These are phyloP conservation scores for Saussurea involucrata DNA, from an alignment of 129 eudicot genomes.

Conservation along the genomic window DNA sequence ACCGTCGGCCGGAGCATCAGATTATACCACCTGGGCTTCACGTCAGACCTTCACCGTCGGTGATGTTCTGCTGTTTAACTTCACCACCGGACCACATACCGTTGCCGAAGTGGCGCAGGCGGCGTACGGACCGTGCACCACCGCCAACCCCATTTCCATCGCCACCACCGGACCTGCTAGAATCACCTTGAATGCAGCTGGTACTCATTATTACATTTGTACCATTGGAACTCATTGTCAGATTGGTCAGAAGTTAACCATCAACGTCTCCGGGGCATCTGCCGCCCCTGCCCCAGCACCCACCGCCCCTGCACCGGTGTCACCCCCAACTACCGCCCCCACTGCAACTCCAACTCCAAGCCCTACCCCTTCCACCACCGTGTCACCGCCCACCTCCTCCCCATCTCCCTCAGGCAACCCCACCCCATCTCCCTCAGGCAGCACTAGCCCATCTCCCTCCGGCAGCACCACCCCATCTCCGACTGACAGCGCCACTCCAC, in stretches of 20 bases:
- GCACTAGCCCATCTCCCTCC: slow-evolving; percentile 14
- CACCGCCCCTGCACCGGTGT: slow-evolving; percentile 7
- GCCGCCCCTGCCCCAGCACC: slow-evolving; percentile 2
- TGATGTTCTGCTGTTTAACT: slow-evolving; percentile 41
- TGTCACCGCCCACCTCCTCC: slow-evolving; percentile 1
- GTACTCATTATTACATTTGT: slow-evolving; percentile 38
- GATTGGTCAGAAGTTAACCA: slow-evolving; percentile 36
- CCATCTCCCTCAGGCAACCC: slow-evolving; percentile 6
- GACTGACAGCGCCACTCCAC: neutral
- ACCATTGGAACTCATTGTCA: slow-evolving; percentile 36
- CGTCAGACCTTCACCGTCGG: slow-evolving; percentile 44
- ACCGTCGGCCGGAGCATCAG: slow-evolving; percentile 31
- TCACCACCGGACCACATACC: slow-evolving; percentile 32
- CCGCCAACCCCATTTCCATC: slow-evolving; percentile 20
- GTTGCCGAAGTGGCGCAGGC: slow-evolving; percentile 39
- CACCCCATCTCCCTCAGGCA: slow-evolving; percentile 24
- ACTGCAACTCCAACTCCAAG: neutral
- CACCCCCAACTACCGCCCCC: neutral
- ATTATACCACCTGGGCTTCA: slow-evolving; percentile 53
- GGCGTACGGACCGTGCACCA: slow-evolving; percentile 46
- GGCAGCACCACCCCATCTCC: slow-evolving; percentile 16
- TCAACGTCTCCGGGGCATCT: slow-evolving; percentile 26
- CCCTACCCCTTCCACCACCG: slow-evolving; percentile 12
- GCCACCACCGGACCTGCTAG: slow-evolving; percentile 33
- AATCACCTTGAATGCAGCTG: slow-evolving; percentile 35